Evolutionary conservation across 352 stramenopile species (phyloP).

Genomic region (Globisporangium echinulatum): DNA sequence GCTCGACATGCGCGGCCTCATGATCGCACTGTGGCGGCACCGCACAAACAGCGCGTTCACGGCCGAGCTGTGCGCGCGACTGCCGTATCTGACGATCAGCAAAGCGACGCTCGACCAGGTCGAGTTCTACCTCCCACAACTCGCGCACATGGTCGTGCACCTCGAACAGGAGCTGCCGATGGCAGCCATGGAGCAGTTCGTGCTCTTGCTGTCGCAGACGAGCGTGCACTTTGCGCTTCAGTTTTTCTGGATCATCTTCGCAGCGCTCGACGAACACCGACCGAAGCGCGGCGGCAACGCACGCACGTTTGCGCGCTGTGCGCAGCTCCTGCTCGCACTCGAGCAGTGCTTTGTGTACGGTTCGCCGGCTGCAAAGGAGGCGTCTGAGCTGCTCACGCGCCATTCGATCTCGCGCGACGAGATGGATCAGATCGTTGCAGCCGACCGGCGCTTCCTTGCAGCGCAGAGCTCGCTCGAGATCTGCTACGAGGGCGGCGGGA

Average conservation of each 20-base stretch:
- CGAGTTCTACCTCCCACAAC: conserved; percentile 76
- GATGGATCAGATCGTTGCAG: conserved; percentile 67
- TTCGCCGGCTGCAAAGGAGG: conserved; percentile 47
- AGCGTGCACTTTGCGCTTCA: conserved; percentile 80
- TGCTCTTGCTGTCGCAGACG: conserved; percentile 63
- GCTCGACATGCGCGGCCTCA: conserved; percentile 62
- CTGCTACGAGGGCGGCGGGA: conserved; percentile 7
- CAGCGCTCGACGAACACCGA: conserved; percentile 68
- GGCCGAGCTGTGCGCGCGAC: conserved; percentile 46
- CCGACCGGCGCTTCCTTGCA: conserved; percentile 68
- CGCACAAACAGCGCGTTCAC: conserved; percentile 56
- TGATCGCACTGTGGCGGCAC: conserved; percentile 74
- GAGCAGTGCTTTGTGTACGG: conserved; percentile 82
- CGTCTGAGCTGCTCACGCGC: conserved; percentile 41
- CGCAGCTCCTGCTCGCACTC: conserved; percentile 60
- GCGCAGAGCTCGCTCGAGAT: conserved; percentile 37
- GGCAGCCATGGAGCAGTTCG: conserved; percentile 73
- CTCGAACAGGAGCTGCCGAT: conserved; percentile 74
- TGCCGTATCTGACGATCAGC: conserved; percentile 43
- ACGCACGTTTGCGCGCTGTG: conserved; percentile 64
- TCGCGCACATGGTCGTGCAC: conserved; percentile 81
- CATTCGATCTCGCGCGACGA: conserved; percentile 63
- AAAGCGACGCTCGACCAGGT: conserved; percentile 60
- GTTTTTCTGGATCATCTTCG: conserved; percentile 84
- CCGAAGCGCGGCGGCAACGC: conserved; percentile 60